Conservation (phyloP, 2,329 filamentous ascomycete genomes). For the Simplicillium sp. region DNA sequence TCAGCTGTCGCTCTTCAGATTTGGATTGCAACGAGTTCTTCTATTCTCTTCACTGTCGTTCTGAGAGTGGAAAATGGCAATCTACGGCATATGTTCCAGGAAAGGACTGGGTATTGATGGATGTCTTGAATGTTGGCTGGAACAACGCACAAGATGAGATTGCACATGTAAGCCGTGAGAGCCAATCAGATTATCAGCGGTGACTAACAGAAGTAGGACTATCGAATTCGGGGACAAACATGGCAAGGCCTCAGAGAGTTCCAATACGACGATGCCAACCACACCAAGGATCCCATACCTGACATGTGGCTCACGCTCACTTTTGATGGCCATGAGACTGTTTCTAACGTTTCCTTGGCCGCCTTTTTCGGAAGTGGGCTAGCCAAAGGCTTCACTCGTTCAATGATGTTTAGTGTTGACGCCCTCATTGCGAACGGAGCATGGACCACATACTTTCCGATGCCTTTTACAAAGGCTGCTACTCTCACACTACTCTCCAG, state of each 20-base stretch:
- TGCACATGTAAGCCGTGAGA: background rate
- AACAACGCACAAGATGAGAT: background rate
- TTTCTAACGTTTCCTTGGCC: background rate
- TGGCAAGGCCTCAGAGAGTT: background rate
- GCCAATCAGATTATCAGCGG: background rate
- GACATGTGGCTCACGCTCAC: background rate
- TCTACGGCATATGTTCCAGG: background rate
- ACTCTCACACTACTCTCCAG: background rate
- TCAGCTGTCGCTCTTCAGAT: background rate
- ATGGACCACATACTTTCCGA: conserved; percentile 1
- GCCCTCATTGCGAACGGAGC: background rate
- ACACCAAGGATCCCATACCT: background rate
- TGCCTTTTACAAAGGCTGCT: background rate
- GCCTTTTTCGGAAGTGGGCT: background rate
- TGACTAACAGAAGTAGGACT: background rate
- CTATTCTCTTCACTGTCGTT: background rate
- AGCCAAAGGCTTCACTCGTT: background rate
- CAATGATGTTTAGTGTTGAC: background rate
- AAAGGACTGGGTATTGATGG: background rate
- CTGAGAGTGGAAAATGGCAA: background rate
- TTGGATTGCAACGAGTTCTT: background rate
- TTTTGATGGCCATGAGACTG: conserved; percentile 1
- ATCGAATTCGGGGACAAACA: background rate
- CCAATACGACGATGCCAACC: background rate
- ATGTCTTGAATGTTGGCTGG: background rate